Evolutionary conservation across 139 green algal species (phyloP).

Genomic region (Diplosphaera chodatii): DNA sequence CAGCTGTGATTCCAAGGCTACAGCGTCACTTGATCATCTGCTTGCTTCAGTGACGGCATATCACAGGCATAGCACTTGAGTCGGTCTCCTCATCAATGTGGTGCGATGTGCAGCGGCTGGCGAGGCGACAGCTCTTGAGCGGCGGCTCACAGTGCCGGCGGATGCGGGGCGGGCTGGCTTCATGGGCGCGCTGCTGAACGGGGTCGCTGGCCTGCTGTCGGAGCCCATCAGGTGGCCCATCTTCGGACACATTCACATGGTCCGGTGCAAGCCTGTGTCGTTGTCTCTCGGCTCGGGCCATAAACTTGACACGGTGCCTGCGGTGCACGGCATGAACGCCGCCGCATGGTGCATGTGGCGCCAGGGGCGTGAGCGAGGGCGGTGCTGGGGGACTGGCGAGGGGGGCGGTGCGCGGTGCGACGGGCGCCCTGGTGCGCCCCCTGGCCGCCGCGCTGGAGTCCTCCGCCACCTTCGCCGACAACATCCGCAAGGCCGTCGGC

Average conservation of each 20-base stretch:
- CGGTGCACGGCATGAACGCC: no score
- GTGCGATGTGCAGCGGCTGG: not conserved
- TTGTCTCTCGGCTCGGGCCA: no score
- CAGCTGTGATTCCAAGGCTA: no score
- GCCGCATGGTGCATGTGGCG: no score
- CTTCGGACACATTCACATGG: no score
- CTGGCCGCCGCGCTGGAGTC: conserved; percentile 35
- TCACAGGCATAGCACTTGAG: no score
- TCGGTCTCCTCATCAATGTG: no score
- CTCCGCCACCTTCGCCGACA: conserved; percentile 19
- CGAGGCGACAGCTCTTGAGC: not conserved
- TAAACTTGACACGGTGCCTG: no score
- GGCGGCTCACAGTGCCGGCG: not conserved
- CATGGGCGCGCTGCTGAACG: conserved; percentile 8
- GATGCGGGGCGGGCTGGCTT: not conserved
- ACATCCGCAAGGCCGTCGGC: conserved; percentile 26
- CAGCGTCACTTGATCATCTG: no score
- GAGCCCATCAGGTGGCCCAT: conserved; percentile 23
- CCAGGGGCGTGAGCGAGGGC: conserved; percentile 8
- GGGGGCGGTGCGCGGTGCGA: conserved; percentile 21
- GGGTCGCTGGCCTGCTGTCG: conserved; percentile 8
- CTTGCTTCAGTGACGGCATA: not conserved
- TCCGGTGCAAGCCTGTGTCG: no score
- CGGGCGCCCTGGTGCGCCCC: conserved; percentile 30
- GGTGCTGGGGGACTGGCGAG: conserved; percentile 23